phyloP scores from a whole-genome alignment of 768 basidiomycete genomes.

The Mrakia blollopis region DNA sequence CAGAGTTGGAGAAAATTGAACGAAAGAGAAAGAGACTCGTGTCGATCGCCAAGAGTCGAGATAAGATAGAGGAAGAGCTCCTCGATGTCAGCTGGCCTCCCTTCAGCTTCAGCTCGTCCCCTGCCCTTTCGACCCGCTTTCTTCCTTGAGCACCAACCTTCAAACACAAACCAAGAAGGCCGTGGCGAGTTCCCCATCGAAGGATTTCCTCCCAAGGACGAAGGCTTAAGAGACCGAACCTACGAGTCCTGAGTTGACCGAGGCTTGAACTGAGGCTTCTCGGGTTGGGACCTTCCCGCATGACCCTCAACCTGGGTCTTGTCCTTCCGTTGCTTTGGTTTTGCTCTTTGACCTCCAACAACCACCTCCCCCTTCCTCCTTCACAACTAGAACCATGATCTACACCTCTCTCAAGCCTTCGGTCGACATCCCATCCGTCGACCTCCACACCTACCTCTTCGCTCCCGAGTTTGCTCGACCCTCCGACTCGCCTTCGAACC shows the following conservation, averaged over 20 bases:
- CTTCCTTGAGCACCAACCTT: no score
- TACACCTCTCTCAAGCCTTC: neutral
- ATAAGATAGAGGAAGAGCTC: no score
- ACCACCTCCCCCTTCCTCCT: neutral
- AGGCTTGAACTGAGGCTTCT: neutral
- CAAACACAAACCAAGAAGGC: no score
- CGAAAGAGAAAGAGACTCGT: no score
- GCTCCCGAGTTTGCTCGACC: neutral
- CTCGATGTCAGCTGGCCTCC: no score
- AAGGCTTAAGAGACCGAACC: no score
- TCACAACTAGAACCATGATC: neutral
- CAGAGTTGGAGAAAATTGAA: neutral
- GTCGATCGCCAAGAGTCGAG: neutral
- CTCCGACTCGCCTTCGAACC: neutral
- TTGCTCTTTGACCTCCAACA: neutral
- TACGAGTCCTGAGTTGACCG: neutral
- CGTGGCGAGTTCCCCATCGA: no score
- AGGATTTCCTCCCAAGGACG: no score
- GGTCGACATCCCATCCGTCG: neutral
- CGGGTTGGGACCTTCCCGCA: neutral
- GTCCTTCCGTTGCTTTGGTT: neutral
- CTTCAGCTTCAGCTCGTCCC: no score
- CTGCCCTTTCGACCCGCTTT: no score
- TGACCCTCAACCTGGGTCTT: no score
- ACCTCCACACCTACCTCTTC: conserved; percentile 5